Base-by-base conservation (phyloP, 1,284 basidiomycete genomes). In the Melampsora abietis-canadensis region DNA sequence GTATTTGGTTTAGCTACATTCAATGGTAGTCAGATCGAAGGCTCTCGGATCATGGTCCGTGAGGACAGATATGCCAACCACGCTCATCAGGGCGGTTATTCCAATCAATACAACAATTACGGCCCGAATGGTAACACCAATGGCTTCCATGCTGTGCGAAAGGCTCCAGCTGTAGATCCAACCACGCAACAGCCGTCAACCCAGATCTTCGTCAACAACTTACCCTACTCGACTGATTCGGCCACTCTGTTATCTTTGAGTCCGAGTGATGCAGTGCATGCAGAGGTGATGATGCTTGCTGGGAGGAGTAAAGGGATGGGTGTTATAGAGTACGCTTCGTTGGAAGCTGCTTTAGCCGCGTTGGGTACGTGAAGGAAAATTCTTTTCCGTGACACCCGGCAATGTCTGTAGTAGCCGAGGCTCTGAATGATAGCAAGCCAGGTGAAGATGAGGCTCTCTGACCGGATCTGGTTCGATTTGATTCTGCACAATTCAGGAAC, bases 221-320 rank as follows among this genome's bases (percentile, higher is more conserved):
- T 75, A 19, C 73, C 73, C 7, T 75, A 67, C 60, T 37, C 65
- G 21, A 67, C 46, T 44, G 65, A 67, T 34, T 67, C 65, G 17
- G 34, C 65, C 8, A 65, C 8, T 21, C 61, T 75, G 66, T 54
- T 75, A 24, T 57, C 65, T n/a, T 48, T 68, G 47, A 46, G 57
- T 67, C 73, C 73, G 54, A 24, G 44, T 57, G 51, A 27, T 21
- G 73, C 73, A 2, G 59, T 59, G 15, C n/a, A 67, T 21, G 73
- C 73, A 15, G 73, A 75, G 44, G 73, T 75, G 31, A 61, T 75
- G 57, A 51, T 46, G 57, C 31, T 67, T 46, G 73, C 57, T 12
- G 66, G 66, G 21, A 61, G 73, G 27, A 75, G 73, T 47, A 75
- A 75, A 60, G 73, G 73, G 48, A 75, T 75, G 73, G 72, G 73